Evolutionary conservation across 2,329 filamentous ascomycete genomes (phyloP).

Genomic region (Eutypella sp.): DNA sequence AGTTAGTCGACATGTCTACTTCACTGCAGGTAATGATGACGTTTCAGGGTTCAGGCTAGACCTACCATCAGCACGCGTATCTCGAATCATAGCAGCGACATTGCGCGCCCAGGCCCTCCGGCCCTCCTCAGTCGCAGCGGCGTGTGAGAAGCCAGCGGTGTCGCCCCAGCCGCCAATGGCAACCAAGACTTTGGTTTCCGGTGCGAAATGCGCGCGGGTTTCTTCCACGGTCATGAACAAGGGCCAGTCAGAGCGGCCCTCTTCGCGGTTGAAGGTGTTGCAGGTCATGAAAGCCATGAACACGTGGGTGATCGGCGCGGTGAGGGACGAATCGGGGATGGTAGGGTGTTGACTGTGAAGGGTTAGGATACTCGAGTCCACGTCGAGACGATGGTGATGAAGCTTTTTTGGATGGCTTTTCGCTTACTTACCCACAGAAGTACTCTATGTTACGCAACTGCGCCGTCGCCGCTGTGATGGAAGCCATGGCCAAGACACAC

Average conservation of each 20-base stretch:
- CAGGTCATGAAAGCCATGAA: conserved; percentile 48
- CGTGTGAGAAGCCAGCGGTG: conserved; percentile 55
- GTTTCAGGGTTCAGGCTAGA: too few relatives aligned
- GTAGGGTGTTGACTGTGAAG: conserved; percentile 9
- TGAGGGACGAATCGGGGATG: conserved; percentile 20
- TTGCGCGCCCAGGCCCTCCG: background rate
- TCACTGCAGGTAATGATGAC: too few relatives aligned
- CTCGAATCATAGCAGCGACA: background rate
- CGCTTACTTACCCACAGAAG: conserved; percentile 10
- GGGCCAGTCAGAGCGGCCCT: conserved; percentile 39
- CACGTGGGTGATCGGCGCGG: conserved; percentile 43
- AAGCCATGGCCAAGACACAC: background rate
- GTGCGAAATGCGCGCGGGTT: conserved; percentile 43
- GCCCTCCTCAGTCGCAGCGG: background rate
- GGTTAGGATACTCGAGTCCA: too few relatives aligned
- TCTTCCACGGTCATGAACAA: conserved; percentile 41
- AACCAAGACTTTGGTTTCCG: conserved; percentile 58
- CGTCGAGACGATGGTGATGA: too few relatives aligned
- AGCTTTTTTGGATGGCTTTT: too few relatives aligned
- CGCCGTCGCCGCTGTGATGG: background rate
- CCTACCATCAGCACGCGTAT: background rate
- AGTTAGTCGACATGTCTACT: background rate
- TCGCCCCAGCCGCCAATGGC: conserved; percentile 75
- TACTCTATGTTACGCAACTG: conserved; percentile 13
- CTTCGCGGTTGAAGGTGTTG: conserved; percentile 39